Percentiles rank a stretch among this genome's conserved stretches.
phyloP scores from a whole-genome alignment of 2,329 filamentous ascomycete species.

The Didymella keratinophila region DNA sequence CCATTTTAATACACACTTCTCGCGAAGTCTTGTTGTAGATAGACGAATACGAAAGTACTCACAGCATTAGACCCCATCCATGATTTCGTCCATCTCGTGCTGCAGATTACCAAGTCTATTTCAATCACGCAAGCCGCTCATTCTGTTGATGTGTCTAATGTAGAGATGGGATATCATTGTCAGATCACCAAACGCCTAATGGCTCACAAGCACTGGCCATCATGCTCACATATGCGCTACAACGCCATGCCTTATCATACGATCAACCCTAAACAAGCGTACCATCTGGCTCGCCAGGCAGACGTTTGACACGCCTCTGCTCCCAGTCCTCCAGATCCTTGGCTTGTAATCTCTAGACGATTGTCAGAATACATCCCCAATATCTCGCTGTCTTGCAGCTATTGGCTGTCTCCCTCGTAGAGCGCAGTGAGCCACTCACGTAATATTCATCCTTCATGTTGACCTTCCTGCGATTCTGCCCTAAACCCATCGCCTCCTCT shows the following conservation, averaged over 20 bases:
- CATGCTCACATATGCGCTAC: conserved; percentile 4
- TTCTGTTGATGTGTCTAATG: neutral
- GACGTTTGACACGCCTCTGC: conserved; percentile 89
- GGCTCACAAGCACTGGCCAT: conserved; percentile 3
- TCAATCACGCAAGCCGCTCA: neutral
- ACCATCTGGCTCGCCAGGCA: conserved; percentile 90
- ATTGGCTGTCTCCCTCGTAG: neutral
- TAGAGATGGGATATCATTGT: neutral
- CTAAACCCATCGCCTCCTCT: conserved; percentile 85
- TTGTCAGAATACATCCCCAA: conserved; percentile 19
- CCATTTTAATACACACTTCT: conserved; percentile 23
- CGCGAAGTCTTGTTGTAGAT: conserved; percentile 16
- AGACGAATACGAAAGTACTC: conserved; percentile 16
- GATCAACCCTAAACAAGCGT: conserved; percentile 59
- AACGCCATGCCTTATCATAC: conserved; percentile 9
- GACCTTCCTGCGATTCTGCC: conserved; percentile 73
- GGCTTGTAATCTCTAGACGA: conserved; percentile 73
- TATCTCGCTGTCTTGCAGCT: neutral
- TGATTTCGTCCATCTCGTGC: neutral
- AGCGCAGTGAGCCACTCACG: conserved; percentile 60
- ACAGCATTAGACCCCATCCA: neutral
- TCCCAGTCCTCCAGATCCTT: conserved; percentile 97
- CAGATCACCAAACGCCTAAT: conserved; percentile 1
- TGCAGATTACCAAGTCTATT: too few species aligned
- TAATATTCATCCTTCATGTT: conserved; percentile 89